Evolutionary conservation across 1,284 basidiomycete genomes (phyloP).

Genomic region (Porogramme epimiltina): DNA sequence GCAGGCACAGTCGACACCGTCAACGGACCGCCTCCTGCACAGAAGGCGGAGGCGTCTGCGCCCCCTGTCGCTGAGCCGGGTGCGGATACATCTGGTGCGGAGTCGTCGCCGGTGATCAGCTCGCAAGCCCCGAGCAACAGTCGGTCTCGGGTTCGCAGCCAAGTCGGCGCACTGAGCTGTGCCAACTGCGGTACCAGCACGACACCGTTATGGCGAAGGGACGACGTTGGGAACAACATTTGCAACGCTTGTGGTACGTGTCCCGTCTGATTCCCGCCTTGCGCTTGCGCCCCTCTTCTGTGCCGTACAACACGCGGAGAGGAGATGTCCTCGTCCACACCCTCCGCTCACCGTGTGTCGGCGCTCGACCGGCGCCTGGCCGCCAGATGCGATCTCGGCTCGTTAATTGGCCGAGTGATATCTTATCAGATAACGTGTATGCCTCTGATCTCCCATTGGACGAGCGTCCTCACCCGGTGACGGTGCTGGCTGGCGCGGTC

Average conservation of each 20-base stretch:
- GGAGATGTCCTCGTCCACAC: slow-evolving; percentile 5
- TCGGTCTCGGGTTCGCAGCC: slow-evolving; percentile 38
- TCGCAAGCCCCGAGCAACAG: slow-evolving; percentile 31
- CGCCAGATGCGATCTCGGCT: slow-evolving; percentile 5
- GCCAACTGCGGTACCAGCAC: slow-evolving; percentile 93
- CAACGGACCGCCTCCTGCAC: slow-evolving; percentile 14
- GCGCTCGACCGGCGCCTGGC: slow-evolving; percentile 7
- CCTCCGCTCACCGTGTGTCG: slow-evolving; percentile 1
- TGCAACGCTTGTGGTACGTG: slow-evolving; percentile 92
- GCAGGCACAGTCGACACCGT: slow-evolving; percentile 26
- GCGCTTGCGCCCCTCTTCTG: slow-evolving; percentile 12
- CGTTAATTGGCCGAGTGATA: slow-evolving; percentile 17
- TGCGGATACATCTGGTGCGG: slow-evolving; percentile 22
- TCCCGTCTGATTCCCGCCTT: slow-evolving; percentile 12
- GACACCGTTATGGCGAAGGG: slow-evolving; percentile 91
- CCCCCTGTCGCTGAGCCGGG: slow-evolving; percentile 9
- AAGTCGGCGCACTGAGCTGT: slow-evolving; percentile 84
- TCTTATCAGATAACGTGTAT: slow-evolving; percentile 25
- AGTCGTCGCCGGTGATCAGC: slow-evolving; percentile 30
- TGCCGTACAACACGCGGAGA: slow-evolving; percentile 7
- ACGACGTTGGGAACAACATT: slow-evolving; percentile 92
- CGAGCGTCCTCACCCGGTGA: slow-evolving; percentile 8
- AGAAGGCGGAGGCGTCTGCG: slow-evolving; percentile 9
- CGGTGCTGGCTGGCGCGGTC: slow-evolving; percentile 7
- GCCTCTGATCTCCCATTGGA: slow-evolving; percentile 19